phyloP scores from a whole-genome alignment of 2,329 filamentous ascomycete genomes.

The Alternaria hordeiaustralica region DNA sequence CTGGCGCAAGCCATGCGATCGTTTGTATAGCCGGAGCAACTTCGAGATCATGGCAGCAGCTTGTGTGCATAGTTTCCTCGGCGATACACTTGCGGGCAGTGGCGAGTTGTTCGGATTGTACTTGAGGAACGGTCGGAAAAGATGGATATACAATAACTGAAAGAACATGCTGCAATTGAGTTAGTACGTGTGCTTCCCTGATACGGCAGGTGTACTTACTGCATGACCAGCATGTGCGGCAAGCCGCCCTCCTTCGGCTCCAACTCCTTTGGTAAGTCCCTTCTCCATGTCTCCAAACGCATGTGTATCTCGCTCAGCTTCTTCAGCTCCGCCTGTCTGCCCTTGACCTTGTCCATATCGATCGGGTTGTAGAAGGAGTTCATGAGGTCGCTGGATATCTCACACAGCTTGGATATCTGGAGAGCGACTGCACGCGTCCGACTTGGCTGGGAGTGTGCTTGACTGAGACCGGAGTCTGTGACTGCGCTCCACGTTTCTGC shows the following conservation, averaged over 20 bases:
- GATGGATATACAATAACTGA: slow-evolving; percentile 91
- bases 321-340: slow-evolving; percentile 85
- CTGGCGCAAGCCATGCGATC: slow-evolving; percentile 86
- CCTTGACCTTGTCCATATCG: slow-evolving; percentile 65
- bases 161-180: slow-evolving; percentile 82
- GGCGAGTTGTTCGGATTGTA: slow-evolving; percentile 83
- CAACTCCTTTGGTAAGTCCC: slow-evolving; percentile 81
- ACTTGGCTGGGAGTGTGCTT: slow-evolving; percentile 77
- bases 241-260: slow-evolving; percentile 89
- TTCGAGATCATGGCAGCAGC: slow-evolving; percentile 91
- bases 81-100: slow-evolving; percentile 84
- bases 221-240: slow-evolving; percentile 81
- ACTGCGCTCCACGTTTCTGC: slow-evolving; percentile 86
- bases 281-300: slow-evolving; percentile 86
- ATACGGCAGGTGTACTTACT: slow-evolving; percentile 67
- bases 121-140: slow-evolving; percentile 94
- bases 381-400: slow-evolving; percentile 91
- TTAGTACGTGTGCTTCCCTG: slow-evolving; percentile 26
- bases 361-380: slow-evolving; percentile 88
- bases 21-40: slow-evolving; percentile 91
- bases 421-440: slow-evolving; percentile 75
- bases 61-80: slow-evolving; percentile 87
- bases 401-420: slow-evolving; percentile 82
- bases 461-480: slow-evolving; percentile 79
- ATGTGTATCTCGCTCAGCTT: slow-evolving; percentile 92